Conservation (phyloP, 2,329 filamentous ascomycete genomes). For the Elsinoe necatrix region DNA sequence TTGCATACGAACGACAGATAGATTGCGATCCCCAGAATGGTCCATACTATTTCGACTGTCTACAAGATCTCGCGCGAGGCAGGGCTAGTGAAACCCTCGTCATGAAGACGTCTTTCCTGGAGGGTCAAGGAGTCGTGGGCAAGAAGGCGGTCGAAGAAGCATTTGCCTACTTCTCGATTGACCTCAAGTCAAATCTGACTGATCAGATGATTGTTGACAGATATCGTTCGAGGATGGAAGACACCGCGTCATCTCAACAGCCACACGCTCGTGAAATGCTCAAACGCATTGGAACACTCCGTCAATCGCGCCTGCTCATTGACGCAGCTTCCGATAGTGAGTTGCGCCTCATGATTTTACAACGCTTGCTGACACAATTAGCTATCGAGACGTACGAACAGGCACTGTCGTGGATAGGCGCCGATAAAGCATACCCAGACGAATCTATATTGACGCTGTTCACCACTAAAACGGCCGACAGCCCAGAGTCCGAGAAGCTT, state of each 20-base stretch:
- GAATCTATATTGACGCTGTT: slow-evolving; percentile 52
- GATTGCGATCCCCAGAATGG: slow-evolving; percentile 46
- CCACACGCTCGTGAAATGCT: slow-evolving; percentile 48
- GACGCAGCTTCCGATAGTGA: slow-evolving; percentile 46
- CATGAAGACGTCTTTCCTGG: slow-evolving; percentile 49
- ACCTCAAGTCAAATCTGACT: slow-evolving; percentile 36
- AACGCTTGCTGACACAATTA: slow-evolving; percentile 23
- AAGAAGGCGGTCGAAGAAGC: slow-evolving; percentile 49
- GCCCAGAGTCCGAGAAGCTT: slow-evolving; percentile 40
- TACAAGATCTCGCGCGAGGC: slow-evolving; percentile 51
- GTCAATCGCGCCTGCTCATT: slow-evolving; percentile 50
- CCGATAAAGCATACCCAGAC: slow-evolving; percentile 40
- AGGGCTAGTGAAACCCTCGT: slow-evolving; percentile 51
- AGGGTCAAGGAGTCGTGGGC: slow-evolving; percentile 50
- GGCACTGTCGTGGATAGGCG: slow-evolving; percentile 54
- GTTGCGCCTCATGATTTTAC: neutral
- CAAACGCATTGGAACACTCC: slow-evolving; percentile 50
- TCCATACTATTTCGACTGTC: slow-evolving; percentile 56
- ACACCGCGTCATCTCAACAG: slow-evolving; percentile 26
- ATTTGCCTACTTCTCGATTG: slow-evolving; percentile 52
- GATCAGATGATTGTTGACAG: slow-evolving; percentile 55
- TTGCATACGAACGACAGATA: slow-evolving; percentile 54
- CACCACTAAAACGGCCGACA: slow-evolving; percentile 41
- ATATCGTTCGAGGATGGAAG: slow-evolving; percentile 45
- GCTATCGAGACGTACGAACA: slow-evolving; percentile 53